Percentiles rank a stretch among this genome's conserved stretches.
Evolutionary conservation across 2,329 filamentous ascomycete species (phyloP).

Genomic region (Alternaria brassicicola): DNA sequence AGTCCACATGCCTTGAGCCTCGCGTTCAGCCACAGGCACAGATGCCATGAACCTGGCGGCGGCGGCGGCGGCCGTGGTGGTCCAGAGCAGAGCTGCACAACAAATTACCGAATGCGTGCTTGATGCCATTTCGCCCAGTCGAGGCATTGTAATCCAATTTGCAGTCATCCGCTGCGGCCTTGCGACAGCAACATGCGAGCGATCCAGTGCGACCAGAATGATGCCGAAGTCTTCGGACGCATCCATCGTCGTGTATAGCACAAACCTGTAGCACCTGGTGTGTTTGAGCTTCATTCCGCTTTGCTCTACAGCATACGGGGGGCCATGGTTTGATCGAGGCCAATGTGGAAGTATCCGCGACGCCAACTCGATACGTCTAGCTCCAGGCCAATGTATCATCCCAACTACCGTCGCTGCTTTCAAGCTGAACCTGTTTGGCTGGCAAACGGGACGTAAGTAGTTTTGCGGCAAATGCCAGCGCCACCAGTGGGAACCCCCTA

Average conservation of each 20-base stretch:
- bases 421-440: conserved; percentile 35
- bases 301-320: background rate
- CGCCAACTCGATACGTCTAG: conserved; percentile 20
- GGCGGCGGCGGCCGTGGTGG: conserved; percentile 24
- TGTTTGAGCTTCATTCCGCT: background rate
- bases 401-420: conserved; percentile 31
- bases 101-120: conserved; percentile 7
- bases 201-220: conserved; percentile 3
- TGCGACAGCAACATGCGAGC: background rate
- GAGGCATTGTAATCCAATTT: conserved; percentile 3
- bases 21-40: conserved; percentile 34
- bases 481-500: conserved; percentile 43
- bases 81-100: conserved; percentile 26
- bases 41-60: conserved; percentile 21
- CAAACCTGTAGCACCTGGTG: background rate
- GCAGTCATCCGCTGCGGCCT: conserved; percentile 1
- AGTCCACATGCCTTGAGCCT: conserved; percentile 31
- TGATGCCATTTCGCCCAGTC: conserved; percentile 8
- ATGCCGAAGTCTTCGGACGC: background rate
- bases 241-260: background rate
- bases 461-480: conserved; percentile 40
- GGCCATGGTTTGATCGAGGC: conserved; percentile 4
- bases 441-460: conserved; percentile 40
- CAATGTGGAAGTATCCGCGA: conserved; percentile 12
- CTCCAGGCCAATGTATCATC: conserved; percentile 25